phyloP scores from a whole-genome alignment of 2,329 filamentous ascomycete species.

The Colletotrichum sp. region DNA sequence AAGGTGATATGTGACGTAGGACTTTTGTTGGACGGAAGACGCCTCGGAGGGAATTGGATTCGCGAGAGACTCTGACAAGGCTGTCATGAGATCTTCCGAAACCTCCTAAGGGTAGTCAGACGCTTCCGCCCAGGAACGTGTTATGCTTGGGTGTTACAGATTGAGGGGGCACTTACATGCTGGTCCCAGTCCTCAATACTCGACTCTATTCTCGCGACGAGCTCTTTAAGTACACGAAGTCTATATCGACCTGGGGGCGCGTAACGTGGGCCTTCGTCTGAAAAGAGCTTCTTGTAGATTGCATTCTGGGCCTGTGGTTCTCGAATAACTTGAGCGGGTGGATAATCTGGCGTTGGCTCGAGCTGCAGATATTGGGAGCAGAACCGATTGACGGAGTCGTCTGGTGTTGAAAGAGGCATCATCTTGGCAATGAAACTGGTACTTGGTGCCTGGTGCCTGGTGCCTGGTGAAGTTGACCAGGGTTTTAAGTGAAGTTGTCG shows the following conservation, averaged over 20 bases:
- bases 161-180: slow-evolving; percentile 69
- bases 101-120: slow-evolving; percentile 67
- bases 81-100: slow-evolving; percentile 78
- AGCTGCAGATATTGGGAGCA: slow-evolving; percentile 83
- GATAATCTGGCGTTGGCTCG: slow-evolving; percentile 69
- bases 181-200: slow-evolving; percentile 82
- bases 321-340: slow-evolving; percentile 62
- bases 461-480: neutral
- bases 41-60: slow-evolving; percentile 68
- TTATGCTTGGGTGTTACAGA: neutral
- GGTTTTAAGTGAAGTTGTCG: neutral
- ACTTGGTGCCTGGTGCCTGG: neutral
- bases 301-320: slow-evolving; percentile 67
- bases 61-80: slow-evolving; percentile 69
- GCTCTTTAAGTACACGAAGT: slow-evolving; percentile 73
- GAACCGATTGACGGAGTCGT: slow-evolving; percentile 51
- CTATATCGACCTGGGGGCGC: slow-evolving; percentile 74
- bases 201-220: slow-evolving; percentile 73
- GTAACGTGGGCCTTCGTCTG: slow-evolving; percentile 56
- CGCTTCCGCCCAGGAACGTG: neutral
- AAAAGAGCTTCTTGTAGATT: slow-evolving; percentile 72
- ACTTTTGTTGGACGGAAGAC: slow-evolving; percentile 72
- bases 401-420: neutral
- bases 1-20: slow-evolving; percentile 74
- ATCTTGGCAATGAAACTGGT: neutral